Evolutionary conservation across 2,329 filamentous ascomycete species (phyloP).

Genomic region (Ophiostoma pallidulum): DNA sequence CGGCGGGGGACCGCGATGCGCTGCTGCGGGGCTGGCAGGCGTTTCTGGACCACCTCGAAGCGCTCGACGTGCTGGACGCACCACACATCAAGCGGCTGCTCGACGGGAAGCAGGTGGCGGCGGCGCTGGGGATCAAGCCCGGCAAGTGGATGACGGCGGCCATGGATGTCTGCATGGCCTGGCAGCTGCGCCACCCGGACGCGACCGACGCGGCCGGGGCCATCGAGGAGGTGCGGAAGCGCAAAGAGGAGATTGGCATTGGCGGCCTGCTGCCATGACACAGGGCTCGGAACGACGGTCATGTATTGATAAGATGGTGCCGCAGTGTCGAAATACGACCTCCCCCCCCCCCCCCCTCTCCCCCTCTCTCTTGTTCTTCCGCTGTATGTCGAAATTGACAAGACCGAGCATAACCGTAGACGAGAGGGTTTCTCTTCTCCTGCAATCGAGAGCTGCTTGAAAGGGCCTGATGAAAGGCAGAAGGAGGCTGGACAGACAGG

Average conservation of each 20-base stretch:
- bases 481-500: no score
- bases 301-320: no score
- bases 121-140: constrained; percentile 58
- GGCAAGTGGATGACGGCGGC: constrained; percentile 80
- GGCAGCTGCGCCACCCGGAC: constrained; percentile 76
- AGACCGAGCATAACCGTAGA: no score
- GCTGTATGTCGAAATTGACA: no score
- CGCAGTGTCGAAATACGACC: no score
- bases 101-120: constrained; percentile 65
- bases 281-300: neutral
- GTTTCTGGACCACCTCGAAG: constrained; percentile 46
- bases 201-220: constrained; percentile 48
- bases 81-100: constrained; percentile 53
- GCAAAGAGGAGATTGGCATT: constrained; percentile 44
- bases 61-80: constrained; percentile 48
- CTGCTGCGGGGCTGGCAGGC: constrained; percentile 42
- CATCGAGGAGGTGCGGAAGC: constrained; percentile 48
- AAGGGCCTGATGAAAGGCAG: no score
- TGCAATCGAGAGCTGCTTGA: no score
- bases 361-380: no score
- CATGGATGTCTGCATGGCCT: constrained; percentile 70
- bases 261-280: neutral
- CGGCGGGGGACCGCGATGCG: constrained; percentile 31
- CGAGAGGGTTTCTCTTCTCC: no score
- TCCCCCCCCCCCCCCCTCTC: no score